Percentiles rank a stretch among this genome's conserved stretches.
These are phyloP conservation scores for Ampelomyces quisqualis DNA, from an alignment of 2,329 filamentous ascomycete genomes.

Conservation along the genomic window DNA sequence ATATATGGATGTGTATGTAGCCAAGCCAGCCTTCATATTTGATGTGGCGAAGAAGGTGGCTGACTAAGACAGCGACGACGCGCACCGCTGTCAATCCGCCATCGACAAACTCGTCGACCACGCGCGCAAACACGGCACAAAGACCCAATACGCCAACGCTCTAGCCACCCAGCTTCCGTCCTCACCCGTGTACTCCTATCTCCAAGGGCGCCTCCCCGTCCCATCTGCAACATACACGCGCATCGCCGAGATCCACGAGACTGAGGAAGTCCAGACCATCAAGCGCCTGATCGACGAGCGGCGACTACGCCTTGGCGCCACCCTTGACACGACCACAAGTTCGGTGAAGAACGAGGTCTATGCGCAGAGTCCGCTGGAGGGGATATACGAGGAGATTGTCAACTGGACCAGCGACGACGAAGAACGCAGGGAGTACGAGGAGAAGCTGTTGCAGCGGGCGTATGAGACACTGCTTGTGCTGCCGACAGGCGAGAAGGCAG, in stretches of 20 bases:
- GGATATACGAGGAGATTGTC: constrained; percentile 78
- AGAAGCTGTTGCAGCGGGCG: constrained; percentile 80
- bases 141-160: constrained; percentile 72
- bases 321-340: constrained; percentile 75
- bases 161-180: constrained; percentile 75
- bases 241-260: constrained; percentile 79
- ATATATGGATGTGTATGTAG: constrained; percentile 54
- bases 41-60: too few relatives aligned
- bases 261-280: constrained; percentile 83
- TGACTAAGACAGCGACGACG: constrained; percentile 55
- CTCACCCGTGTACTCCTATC: constrained; percentile 74
- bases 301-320: constrained; percentile 81
- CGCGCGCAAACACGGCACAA: constrained; percentile 70
- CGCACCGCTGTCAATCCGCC: constrained; percentile 59
- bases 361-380: constrained; percentile 71
- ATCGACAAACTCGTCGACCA: constrained; percentile 79
- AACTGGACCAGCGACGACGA: constrained; percentile 91
- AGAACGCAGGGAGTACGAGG: constrained; percentile 78
- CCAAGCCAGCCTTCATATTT: too few relatives aligned
- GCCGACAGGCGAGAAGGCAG: constrained; percentile 64
- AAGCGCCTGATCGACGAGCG: constrained; percentile 88
- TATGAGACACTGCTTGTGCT: constrained; percentile 75
- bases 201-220: constrained; percentile 81
- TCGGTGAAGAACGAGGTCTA: constrained; percentile 89
- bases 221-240: constrained; percentile 78